Base-by-base conservation (phyloP, 306 rosid genomes). In the Astragalus membranaceus region DNA sequence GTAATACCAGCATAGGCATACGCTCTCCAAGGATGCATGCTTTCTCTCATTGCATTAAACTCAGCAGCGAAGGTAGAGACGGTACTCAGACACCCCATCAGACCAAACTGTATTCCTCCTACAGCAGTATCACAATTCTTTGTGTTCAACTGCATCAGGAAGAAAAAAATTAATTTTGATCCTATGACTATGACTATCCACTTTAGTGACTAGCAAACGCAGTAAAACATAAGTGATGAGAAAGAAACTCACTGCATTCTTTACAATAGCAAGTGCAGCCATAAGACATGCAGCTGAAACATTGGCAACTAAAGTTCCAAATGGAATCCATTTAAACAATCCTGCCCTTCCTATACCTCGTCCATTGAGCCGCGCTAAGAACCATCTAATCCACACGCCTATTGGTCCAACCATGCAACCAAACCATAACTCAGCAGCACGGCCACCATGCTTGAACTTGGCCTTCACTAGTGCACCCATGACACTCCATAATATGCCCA, bases 381-480 rank as follows among this genome's bases (percentile, higher is more conserved):
- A 90, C 98, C 98, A 90, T 81, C 92, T 83, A 50, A 80, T 67
- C 98, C 98, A 93, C 64, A 88, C 98, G 8, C 98, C 97, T 10
- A 71, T 8, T 14, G 98, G 97, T 58, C 97, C 96, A 65, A 94
- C 87, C 64, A 90, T 54, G 85, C 97, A 90, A 39, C 85, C 97
- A 67, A 94, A 50, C 96, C 96, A 93, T 52, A 85, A 69, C 37
- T 83, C 79, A 56, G 90, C 96, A 68, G 57, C 84, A 48, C 73
- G 70, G 36, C 84, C 75, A 48, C 72, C 80, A 4, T 67, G 73
- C 69, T 76, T 82, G 68, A 88, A 88, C 78, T 85, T 78, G 33
- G 72, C 58, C 67, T 72, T 72, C 5, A 82, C 33, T 53, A 83
- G 26, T 50, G 76, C 73, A 49, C 95, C 88, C 62, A 86, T 83